Evolutionary conservation across 1,284 basidiomycete genomes (phyloP), one percentile per base, ranked within the genome.

Genomic region (Apiotrichum domesticum): DNA sequence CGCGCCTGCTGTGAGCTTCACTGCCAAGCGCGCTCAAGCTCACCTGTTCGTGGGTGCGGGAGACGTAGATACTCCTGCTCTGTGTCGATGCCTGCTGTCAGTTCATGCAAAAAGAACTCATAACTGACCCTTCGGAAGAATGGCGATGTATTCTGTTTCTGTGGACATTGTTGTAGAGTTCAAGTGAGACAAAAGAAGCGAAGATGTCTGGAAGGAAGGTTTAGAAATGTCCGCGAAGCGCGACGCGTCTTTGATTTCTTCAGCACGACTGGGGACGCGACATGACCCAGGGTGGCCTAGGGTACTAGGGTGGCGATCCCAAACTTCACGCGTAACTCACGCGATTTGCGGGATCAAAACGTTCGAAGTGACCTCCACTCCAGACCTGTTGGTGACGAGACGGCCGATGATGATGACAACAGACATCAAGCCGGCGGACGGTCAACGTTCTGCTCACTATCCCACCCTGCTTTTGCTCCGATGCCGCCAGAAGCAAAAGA

Each of bases 1-100:
- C 21, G 58, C 49, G 29, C 66, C 71, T 73, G 50, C 1, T n/a
- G 51, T 59, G 41, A 63, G 53, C 42, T 52, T 15, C 10, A 7
- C 2, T 29, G 29, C 29, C 29, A 3, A 29, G 29, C 29, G 2
- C 3, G 29, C 3, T 21, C 11, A 42, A 39, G 47, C 62, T 63
- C 14, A 70, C 71, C 71, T 48, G 71, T 74, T n/a, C 73, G 64
- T 10, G 73, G 71, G 55, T 75, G 73, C 1, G 73, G 72, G 3
- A 75, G 53, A 33, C 73, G 67, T 7, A 75, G 60, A 45, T 74
- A 75, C 47, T 56, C 54, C 48, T 71, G 64, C 14, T 63, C 50
- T 7, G 53, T 43, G 4, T 68, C 63, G n/a, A 74, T 50, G 54
- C 69, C 72, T 74, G 61, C 5, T 29, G 53, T 51, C 21, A 56